Percentiles rank a stretch among this genome's conserved stretches.
These are phyloP conservation scores for Stellera chamaejasme DNA, from an alignment of 345 rosid species.

Conservation along the genomic window DNA sequence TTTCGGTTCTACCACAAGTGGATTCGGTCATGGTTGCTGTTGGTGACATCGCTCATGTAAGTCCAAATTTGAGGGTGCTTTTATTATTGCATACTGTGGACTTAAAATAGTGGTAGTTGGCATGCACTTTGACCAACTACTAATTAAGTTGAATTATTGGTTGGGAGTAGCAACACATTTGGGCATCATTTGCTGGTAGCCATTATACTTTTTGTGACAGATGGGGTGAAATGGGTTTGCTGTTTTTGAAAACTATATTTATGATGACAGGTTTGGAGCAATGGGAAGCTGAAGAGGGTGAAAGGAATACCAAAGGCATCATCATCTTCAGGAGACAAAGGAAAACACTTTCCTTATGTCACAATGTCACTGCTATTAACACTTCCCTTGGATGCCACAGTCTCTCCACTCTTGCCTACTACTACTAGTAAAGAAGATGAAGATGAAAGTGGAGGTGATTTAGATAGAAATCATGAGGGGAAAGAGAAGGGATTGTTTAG, in stretches of 20 bases:
- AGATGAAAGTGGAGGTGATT: slow-evolving; percentile 10
- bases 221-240: too few relatives aligned
- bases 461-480: slow-evolving; percentile 11
- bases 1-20: slow-evolving; percentile 38
- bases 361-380: slow-evolving; percentile 56
- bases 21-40: slow-evolving; percentile 58
- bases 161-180: too few relatives aligned
- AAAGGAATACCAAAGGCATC: slow-evolving; percentile 41
- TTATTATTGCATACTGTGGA: too few relatives aligned
- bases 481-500: slow-evolving; percentile 24
- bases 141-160: background rate
- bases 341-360: slow-evolving; percentile 18
- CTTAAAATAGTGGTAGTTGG: too few relatives aligned
- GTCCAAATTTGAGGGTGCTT: background rate
- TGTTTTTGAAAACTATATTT: background rate
- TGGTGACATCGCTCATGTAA: slow-evolving; percentile 76
- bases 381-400: slow-evolving; percentile 41
- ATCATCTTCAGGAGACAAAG: slow-evolving; percentile 15
- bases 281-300: slow-evolving; percentile 66
- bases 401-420: slow-evolving; percentile 37
- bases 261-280: slow-evolving; percentile 70
- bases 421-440: background rate
- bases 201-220: too few relatives aligned
- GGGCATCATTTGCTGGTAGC: too few relatives aligned
- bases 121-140: too few relatives aligned